Evolutionary conservation across 208 protist species (phyloP).

Genomic region (Dictyostelium gargantuum): DNA sequence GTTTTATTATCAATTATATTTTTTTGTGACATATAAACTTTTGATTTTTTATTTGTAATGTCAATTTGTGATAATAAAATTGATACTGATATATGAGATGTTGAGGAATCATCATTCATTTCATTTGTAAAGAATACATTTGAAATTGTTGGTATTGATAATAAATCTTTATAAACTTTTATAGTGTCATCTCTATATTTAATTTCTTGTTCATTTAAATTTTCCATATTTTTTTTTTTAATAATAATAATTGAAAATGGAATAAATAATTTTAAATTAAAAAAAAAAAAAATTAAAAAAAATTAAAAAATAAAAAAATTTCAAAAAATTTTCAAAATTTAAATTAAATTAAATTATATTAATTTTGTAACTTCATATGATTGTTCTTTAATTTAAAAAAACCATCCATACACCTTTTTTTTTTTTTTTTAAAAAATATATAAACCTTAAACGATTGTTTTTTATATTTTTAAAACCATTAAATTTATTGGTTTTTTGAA

Average conservation of each 20-base stretch:
- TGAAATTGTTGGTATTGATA: background rate
- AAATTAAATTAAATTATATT: too few species aligned
- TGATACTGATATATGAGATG: background rate
- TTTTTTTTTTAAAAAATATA: too few species aligned
- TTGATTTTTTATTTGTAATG: background rate
- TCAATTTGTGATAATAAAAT: constrained; percentile 6
- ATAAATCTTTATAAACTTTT: background rate
- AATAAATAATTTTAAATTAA: background rate
- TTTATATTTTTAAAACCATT: too few species aligned
- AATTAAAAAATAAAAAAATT: background rate
- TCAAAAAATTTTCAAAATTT: too few species aligned
- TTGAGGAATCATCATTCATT: background rate
- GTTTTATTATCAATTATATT: background rate
- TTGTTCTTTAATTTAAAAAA: too few species aligned
- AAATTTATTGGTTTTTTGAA: too few species aligned
- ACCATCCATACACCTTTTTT: too few species aligned
- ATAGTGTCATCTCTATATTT: background rate
- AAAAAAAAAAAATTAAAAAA: background rate
- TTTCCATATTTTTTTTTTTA: background rate
- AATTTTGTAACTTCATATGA: too few species aligned
- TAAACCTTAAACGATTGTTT: too few species aligned
- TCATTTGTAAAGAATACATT: background rate
- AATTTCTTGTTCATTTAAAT: background rate
- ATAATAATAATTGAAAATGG: too few species aligned
- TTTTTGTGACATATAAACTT: background rate